A percentile compares a stretch with the other conserved stretches of the same genome.
These are phyloP conservation scores for Cryphonectria parasitica DNA, from an alignment of 2,329 filamentous ascomycete genomes.

Conservation along the genomic window DNA sequence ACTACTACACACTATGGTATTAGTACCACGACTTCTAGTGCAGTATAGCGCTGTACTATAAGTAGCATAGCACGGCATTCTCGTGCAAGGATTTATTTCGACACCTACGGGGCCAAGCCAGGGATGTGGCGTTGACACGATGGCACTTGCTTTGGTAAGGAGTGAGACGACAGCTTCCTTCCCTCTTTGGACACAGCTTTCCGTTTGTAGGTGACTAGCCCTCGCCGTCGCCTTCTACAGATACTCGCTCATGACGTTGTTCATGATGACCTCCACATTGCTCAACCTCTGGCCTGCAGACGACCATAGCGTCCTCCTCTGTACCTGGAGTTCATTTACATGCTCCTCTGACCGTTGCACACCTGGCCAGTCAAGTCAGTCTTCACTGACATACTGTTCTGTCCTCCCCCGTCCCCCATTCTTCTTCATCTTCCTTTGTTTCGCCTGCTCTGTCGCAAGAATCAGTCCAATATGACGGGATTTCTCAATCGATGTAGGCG, in stretches of 20 bases:
- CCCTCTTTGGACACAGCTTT: not conserved
- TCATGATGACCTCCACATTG: not conserved
- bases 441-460: not conserved
- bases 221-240: not conserved
- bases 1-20: no score
- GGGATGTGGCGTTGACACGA: not conserved
- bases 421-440: not conserved
- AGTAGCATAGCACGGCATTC: slow-evolving; percentile 1
- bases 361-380: not conserved
- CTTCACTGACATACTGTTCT: not conserved
- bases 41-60: not conserved
- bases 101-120: slow-evolving; percentile 9
- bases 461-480: not conserved
- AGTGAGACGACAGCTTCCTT: not conserved
- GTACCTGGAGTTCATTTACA: not conserved
- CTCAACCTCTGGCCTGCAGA: not conserved
- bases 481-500: not conserved
- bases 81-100: slow-evolving; percentile 19
- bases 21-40: no score
- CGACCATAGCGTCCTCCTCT: not conserved
- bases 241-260: not conserved
- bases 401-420: not conserved
- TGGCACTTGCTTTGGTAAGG: not conserved
- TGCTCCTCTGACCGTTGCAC: not conserved
- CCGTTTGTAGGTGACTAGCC: not conserved